A percentile compares a stretch with the other conserved stretches of the same genome.
phyloP scores from a whole-genome alignment of 2,329 filamentous ascomycete species.

The Sporothrix pseudoabietina region DNA sequence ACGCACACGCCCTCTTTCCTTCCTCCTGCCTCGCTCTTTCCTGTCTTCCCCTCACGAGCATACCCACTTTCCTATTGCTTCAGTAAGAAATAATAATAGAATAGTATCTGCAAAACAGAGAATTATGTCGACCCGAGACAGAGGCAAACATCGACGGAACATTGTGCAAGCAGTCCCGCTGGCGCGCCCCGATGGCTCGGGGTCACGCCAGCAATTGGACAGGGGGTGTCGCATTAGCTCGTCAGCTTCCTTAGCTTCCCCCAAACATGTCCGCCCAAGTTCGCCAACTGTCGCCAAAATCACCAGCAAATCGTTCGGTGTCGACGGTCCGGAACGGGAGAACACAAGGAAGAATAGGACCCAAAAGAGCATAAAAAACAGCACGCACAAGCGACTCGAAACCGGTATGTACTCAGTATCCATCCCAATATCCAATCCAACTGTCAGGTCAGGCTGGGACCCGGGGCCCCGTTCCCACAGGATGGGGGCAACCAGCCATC shows the following conservation, averaged over 20 bases:
- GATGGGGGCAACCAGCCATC: constrained; percentile 11
- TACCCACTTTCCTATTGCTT: constrained; percentile 3
- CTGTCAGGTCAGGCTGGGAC: neutral
- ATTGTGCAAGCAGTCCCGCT: constrained; percentile 18
- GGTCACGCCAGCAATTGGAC: constrained; percentile 6
- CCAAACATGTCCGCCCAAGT: neutral
- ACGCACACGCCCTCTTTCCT: neutral
- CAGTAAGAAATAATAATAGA: neutral
- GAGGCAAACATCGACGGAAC: constrained; percentile 16
- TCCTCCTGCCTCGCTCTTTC: constrained; percentile 2
- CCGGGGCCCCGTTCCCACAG: constrained; percentile 22
- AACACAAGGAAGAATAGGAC: constrained; percentile 8
- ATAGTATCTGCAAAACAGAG: neutral
- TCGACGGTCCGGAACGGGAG: constrained; percentile 55
- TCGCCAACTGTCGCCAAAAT: neutral
- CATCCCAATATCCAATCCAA: constrained; percentile 6
- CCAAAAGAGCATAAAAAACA: neutral
- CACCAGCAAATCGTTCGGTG: constrained; percentile 45
- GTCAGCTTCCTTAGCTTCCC: constrained; percentile 4
- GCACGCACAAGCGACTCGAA: neutral
- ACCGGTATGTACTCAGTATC: constrained; percentile 14
- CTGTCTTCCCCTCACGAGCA: constrained; percentile 12
- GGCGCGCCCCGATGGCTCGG: constrained; percentile 19
- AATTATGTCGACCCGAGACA: neutral
- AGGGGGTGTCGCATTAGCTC: neutral